A percentile compares a stretch with the other conserved stretches of the same genome.
These are phyloP conservation scores for Apocynum venetum DNA, from an alignment of 257 asterid genomes.

Conservation along the genomic window DNA sequence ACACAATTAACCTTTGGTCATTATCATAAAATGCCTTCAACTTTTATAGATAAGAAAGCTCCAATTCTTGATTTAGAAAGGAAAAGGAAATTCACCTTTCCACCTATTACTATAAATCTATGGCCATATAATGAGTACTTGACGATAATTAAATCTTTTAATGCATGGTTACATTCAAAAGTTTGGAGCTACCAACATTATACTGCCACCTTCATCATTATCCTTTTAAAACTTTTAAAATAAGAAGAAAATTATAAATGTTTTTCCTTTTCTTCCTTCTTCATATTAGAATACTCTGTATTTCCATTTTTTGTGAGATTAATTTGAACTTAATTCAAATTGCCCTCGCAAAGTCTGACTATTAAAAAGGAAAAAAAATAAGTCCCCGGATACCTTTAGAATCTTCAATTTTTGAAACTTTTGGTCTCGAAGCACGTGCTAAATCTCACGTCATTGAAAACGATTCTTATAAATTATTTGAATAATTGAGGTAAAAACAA, in stretches of 20 bases:
- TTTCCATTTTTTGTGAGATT: too few species aligned
- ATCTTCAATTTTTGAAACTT: too few species aligned
- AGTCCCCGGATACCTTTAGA: too few species aligned
- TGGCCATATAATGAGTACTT: not conserved
- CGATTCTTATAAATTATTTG: too few species aligned
- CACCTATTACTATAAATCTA: not conserved
- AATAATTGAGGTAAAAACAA: too few species aligned
- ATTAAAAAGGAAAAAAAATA: too few species aligned
- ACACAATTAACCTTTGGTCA: not conserved
- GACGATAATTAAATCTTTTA: not conserved
- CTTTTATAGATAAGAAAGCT: conserved; percentile 9
- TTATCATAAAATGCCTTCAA: conserved; percentile 6
- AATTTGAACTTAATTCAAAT: too few species aligned
- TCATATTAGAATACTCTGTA: too few species aligned
- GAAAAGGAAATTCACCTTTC: conserved; percentile 9
- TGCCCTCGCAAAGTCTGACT: too few species aligned
- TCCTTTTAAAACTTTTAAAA: not conserved
- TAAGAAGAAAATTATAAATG: not conserved
- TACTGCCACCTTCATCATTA: not conserved
- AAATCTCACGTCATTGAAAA: too few species aligned
- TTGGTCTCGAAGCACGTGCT: too few species aligned
- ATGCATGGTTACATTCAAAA: not conserved
- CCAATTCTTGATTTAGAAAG: conserved; percentile 1
- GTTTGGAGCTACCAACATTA: not conserved
- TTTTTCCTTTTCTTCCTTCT: not conserved